A percentile compares a stretch with the other conserved stretches of the same genome.
phyloP scores from a whole-genome alignment of 202 grass and related monocot genomes.

The Hordeum pubiflorum region DNA sequence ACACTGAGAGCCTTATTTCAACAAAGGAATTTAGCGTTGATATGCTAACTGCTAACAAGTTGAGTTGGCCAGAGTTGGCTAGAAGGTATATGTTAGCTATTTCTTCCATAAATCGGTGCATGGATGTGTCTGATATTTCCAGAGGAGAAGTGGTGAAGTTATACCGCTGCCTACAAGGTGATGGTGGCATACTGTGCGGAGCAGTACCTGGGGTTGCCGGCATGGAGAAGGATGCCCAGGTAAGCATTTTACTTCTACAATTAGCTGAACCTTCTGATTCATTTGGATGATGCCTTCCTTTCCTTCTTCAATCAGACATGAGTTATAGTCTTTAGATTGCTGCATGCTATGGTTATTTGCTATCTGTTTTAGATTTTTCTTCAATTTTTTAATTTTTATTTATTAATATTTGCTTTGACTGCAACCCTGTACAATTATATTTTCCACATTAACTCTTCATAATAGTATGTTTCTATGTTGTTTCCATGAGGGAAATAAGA shows the following conservation, averaged over 20 bases:
- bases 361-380: conserved; percentile 6
- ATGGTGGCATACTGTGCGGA: conserved; percentile 84
- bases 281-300: not conserved
- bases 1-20: conserved; percentile 48
- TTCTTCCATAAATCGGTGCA: conserved; percentile 51
- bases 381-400: not conserved
- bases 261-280: conserved; percentile 2
- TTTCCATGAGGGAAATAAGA: not conserved
- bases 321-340: not conserved
- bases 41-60: conserved; percentile 70
- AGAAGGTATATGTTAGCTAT: conserved; percentile 90
- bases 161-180: conserved; percentile 82
- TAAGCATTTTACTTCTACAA: conserved; percentile 38
- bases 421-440: not conserved
- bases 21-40: conserved; percentile 70
- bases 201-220: conserved; percentile 76
- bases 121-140: conserved; percentile 80
- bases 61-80: conserved; percentile 92
- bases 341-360: conserved; percentile 2
- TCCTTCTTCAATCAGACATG: conserved; percentile 2
- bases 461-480: not conserved
- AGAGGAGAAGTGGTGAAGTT: conserved; percentile 80
- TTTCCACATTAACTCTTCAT: not conserved
- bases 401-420: not conserved
- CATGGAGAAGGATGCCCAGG: conserved; percentile 88